A percentile compares a stretch with the other conserved stretches of the same genome.
These are phyloP conservation scores for Talaromyces piceae DNA, from an alignment of 2,329 filamentous ascomycete species.

Conservation along the genomic window DNA sequence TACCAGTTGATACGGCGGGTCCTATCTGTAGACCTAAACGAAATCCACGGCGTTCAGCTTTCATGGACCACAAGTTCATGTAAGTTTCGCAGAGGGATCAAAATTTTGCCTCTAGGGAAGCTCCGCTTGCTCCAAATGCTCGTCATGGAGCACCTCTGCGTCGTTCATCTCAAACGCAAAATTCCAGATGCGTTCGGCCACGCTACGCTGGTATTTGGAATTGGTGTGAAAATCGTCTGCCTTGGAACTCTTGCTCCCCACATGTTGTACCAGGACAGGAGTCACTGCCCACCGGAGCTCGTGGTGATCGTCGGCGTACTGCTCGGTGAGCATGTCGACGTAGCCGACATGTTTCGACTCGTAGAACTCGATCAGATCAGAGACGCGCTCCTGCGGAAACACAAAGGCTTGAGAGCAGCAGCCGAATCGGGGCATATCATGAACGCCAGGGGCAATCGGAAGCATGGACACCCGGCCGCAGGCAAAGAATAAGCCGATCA, in stretches of 20 bases:
- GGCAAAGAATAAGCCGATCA: slow-evolving; percentile 33
- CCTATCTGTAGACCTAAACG: no score
- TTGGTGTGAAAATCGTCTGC: slow-evolving; percentile 4
- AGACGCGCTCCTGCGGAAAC: slow-evolving; percentile 29
- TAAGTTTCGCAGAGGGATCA: no score
- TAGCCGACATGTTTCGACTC: slow-evolving; percentile 23
- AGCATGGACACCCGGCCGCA: slow-evolving; percentile 31
- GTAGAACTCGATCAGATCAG: slow-evolving; percentile 24
- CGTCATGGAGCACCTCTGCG: not conserved
- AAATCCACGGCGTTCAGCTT: no score
- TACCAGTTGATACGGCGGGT: no score
- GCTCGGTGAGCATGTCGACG: slow-evolving; percentile 35
- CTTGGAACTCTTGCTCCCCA: slow-evolving; percentile 36
- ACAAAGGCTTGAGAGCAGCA: slow-evolving; percentile 41
- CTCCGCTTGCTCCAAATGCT: not conserved
- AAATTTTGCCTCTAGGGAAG: not conserved
- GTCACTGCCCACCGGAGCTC: slow-evolving; percentile 36
- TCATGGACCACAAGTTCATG: no score
- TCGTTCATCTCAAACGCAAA: slow-evolving; percentile 15
- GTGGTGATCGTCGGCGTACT: slow-evolving; percentile 32
- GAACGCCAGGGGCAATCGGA: slow-evolving; percentile 29
- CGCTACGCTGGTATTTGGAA: slow-evolving; percentile 1
- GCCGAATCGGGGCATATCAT: slow-evolving; percentile 35
- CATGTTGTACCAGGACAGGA: slow-evolving; percentile 39
- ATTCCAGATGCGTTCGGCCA: slow-evolving; percentile 15